phyloP scores from a whole-genome alignment of 257 asterid genomes.

The Solanum sparsipilum region DNA sequence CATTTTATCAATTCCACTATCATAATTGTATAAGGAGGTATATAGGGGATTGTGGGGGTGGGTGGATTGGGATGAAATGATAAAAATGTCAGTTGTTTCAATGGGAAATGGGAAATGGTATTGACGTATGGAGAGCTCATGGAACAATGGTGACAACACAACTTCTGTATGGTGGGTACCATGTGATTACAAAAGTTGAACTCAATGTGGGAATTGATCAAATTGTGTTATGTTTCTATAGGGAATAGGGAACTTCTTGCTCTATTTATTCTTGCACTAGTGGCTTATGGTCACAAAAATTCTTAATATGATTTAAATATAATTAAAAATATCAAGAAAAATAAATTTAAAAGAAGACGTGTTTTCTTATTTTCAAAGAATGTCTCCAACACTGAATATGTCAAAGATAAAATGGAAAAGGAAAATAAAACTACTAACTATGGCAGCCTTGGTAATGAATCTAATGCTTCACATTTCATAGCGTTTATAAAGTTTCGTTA shows the following conservation, averaged over 20 bases:
- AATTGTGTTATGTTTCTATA: conserved; percentile 66
- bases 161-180: conserved; percentile 33
- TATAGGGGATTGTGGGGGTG: too few species aligned
- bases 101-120: neutral
- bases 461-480: too few species aligned
- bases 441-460: too few species aligned
- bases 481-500: too few species aligned
- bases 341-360: too few species aligned
- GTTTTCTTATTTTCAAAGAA: too few species aligned
- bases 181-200: conserved; percentile 85
- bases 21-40: neutral
- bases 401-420: too few species aligned
- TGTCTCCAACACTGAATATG: too few species aligned
- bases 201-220: conserved; percentile 86
- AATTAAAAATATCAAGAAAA: too few species aligned
- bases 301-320: too few species aligned
- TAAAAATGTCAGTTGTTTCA: conserved; percentile 25
- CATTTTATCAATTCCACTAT: neutral
- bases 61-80: conserved; percentile 8
- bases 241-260: conserved; percentile 60
- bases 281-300: conserved; percentile 76
- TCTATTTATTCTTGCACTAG: conserved; percentile 72
- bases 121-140: conserved; percentile 54
- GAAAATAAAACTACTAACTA: too few species aligned
- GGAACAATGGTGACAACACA: conserved; percentile 77